Base-by-base conservation (phyloP, 805 yeast genomes). In the Candida peoriensis region DNA sequence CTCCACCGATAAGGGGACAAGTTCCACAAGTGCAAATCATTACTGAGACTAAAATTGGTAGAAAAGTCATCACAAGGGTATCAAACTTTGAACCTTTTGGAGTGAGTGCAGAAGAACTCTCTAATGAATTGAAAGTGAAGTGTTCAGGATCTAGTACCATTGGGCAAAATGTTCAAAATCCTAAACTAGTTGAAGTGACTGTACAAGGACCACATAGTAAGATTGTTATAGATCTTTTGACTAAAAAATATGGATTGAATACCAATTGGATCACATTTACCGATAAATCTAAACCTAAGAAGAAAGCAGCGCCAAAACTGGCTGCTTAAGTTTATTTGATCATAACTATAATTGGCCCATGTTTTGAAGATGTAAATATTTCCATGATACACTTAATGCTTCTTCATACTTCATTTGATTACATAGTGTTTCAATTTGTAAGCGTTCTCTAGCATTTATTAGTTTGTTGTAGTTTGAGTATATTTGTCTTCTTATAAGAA, bases 171-270 rank as follows among this genome's bases (percentile, higher is more conserved):
- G 63, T 65, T 12, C 73, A 72, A 25, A 70, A 74, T 33, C 79
- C 80, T 5, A 71, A 68, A 24, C 50, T 71, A 1, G 57, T 67
- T 26, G 94, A 85, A 48, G 87, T 93, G 4, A 70, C 78, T 30
- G 95, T 93, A 3, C 97, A 93, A 61, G 98, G 98, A 1, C 83
- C 90, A 3, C 97, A 90, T 54, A 77, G 78, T 17, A 70, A 74
- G 30, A 55, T 70, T 0, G 74, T 82, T 9, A 61, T 68, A n/a
- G 80, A 78, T 3, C 55, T 80, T 29, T 60, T 89, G 38, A 68
- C 62, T 28, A 63, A 61, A 5, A 64, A 76, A 38, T 64, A 66
- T 34, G 95, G 95, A 0, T 60, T 90, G 18, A 79, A 81, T 17
- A 55, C 70, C 4, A 56, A 68, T 13, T 83, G 81, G 80, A 78